Conservation (phyloP, 768 basidiomycete genomes). For the Pisolithus tinctorius region DNA sequence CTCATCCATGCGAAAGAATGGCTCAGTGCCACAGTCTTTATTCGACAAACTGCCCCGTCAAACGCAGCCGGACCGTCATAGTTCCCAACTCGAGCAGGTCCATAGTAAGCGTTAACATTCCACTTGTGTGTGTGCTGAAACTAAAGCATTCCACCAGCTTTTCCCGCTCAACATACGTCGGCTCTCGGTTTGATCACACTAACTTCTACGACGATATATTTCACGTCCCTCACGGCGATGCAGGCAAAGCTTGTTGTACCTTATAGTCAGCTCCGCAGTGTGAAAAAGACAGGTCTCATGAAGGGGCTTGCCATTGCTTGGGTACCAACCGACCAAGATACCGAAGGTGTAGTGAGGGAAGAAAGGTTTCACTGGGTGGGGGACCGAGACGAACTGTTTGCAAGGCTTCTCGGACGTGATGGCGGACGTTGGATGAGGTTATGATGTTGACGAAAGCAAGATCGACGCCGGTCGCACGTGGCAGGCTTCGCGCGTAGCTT, state of each 20-base stretch:
- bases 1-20: neutral
- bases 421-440: slow-evolving; percentile 44
- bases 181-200: slow-evolving; percentile 56
- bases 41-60: neutral
- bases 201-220: slow-evolving; percentile 41
- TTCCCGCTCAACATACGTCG: slow-evolving; percentile 50
- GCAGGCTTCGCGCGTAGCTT: slow-evolving; percentile 19
- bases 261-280: slow-evolving; percentile 40
- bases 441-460: slow-evolving; percentile 17
- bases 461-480: neutral
- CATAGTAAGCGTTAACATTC: slow-evolving; percentile 28
- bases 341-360: slow-evolving; percentile 32
- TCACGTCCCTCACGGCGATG: slow-evolving; percentile 47
- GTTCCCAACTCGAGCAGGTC: slow-evolving; percentile 14
- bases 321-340: slow-evolving; percentile 23
- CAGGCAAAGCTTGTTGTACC: slow-evolving; percentile 41
- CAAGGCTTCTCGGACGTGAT: slow-evolving; percentile 48
- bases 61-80: slow-evolving; percentile 1
- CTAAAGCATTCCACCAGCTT: slow-evolving; percentile 34
- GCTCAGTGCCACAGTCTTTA: slow-evolving; percentile 4
- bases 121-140: neutral
- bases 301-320: slow-evolving; percentile 48
- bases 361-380: slow-evolving; percentile 57
- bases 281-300: slow-evolving; percentile 50
- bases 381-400: slow-evolving; percentile 60